These are phyloP conservation scores for Diaporthe australafricana DNA, from an alignment of 2,329 filamentous ascomycete genomes.

Conservation along the genomic window DNA sequence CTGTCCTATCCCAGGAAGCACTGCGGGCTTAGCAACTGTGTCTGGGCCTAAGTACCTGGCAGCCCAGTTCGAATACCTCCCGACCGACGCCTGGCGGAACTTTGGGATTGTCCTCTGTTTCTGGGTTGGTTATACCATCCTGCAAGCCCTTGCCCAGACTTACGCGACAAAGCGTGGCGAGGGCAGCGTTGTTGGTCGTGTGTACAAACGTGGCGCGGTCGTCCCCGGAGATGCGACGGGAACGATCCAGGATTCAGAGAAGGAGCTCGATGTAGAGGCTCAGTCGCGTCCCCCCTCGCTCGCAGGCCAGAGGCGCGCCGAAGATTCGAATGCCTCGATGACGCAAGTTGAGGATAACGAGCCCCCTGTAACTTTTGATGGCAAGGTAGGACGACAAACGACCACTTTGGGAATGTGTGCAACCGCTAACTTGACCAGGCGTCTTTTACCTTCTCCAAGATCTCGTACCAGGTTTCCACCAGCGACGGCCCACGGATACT, in stretches of 20 bases:
- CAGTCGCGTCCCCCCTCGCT: neutral
- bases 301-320: neutral
- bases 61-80: neutral
- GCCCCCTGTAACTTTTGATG: conserved; percentile 60
- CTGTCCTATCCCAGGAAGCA: conserved; percentile 1
- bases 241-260: neutral
- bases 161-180: neutral
- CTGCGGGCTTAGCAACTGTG: neutral
- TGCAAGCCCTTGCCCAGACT: neutral
- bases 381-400: conserved; percentile 76
- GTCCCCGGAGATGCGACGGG: neutral
- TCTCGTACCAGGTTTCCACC: conserved; percentile 76
- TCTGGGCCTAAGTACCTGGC: neutral
- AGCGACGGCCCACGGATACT: conserved; percentile 73
- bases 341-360: neutral
- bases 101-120: neutral
- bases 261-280: conserved; percentile 1
- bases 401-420: conserved; percentile 75
- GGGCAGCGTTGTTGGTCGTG: neutral
- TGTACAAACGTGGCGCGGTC: neutral
- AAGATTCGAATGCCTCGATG: neutral
- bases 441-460: conserved; percentile 80
- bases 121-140: neutral
- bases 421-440: conserved; percentile 44
- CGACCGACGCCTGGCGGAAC: neutral